These are phyloP conservation scores for Toxicodendron radicans DNA, from an alignment of 345 rosid genomes.

Conservation along the genomic window DNA sequence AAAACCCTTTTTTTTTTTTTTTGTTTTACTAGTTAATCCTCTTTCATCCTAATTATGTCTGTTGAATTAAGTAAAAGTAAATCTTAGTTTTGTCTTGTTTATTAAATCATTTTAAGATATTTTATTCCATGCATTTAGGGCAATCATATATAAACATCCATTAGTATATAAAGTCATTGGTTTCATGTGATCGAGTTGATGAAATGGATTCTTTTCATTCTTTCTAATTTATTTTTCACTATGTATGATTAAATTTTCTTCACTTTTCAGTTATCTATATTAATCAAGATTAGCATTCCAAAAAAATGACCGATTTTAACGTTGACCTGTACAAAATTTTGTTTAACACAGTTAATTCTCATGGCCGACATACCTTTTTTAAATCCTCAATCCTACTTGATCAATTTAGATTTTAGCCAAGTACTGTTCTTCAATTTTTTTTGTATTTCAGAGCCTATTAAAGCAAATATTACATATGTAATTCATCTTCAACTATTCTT, in stretches of 20 bases:
- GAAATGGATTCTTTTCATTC: neutral
- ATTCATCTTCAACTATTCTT: neutral
- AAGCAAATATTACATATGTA: neutral
- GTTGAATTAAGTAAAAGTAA: conserved; percentile 1
- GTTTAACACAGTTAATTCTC: neutral
- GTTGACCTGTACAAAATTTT: no score
- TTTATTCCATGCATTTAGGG: neutral
- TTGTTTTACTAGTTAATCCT: neutral
- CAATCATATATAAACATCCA: neutral
- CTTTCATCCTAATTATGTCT: neutral
- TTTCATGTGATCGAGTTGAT: neutral
- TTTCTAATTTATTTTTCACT: neutral
- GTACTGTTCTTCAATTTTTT: neutral
- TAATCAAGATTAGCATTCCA: neutral
- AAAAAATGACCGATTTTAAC: no score
- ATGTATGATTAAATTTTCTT: neutral
- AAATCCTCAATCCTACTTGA: neutral
- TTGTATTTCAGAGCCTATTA: neutral
- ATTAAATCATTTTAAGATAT: neutral
- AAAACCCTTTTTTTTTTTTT: conserved; percentile 13
- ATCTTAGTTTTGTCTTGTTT: conserved; percentile 2
- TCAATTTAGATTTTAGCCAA: neutral
- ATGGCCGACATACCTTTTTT: neutral
- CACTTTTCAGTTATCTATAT: neutral
- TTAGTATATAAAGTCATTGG: neutral